phyloP scores from a whole-genome alignment of 768 basidiomycete genomes.

The Fomitopsis serialis region DNA sequence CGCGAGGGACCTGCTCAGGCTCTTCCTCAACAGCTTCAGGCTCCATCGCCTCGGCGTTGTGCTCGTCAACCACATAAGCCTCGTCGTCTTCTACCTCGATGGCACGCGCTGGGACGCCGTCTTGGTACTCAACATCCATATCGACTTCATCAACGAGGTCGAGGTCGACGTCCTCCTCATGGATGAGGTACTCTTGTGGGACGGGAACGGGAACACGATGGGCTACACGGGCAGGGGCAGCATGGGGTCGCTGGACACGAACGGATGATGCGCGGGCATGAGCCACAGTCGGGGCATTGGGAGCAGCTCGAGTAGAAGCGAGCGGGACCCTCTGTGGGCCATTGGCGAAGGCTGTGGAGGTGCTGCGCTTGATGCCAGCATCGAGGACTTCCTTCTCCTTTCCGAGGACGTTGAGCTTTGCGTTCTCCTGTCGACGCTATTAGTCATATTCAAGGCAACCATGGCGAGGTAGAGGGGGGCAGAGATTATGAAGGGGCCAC shows the following conservation, averaged over 20 bases:
- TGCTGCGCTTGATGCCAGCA: conserved; percentile 49
- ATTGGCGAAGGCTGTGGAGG: conserved; percentile 63
- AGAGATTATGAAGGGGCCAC: not conserved
- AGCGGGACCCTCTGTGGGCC: conserved; percentile 65
- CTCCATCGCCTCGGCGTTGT: not conserved
- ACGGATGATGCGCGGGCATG: conserved; percentile 15
- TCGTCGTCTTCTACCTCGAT: conserved; percentile 8
- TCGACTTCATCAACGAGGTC: conserved; percentile 42
- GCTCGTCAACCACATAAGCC: not conserved
- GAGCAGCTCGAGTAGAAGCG: conserved; percentile 42
- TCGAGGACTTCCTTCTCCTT: conserved; percentile 62
- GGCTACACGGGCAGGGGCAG: conserved; percentile 33
- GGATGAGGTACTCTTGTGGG: conserved; percentile 28
- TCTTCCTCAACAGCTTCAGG: conserved; percentile 8
- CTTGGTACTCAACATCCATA: conserved; percentile 25
- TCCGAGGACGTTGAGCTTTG: conserved; percentile 38
- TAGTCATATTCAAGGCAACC: not conserved
- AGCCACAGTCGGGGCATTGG: conserved; percentile 9
- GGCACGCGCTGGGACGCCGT: conserved; percentile 1
- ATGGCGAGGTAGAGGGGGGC: not conserved
- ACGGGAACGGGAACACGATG: conserved; percentile 35
- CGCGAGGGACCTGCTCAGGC: conserved; percentile 34
- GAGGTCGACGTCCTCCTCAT: conserved; percentile 64
- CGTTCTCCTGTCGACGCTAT: conserved; percentile 34
- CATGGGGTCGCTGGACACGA: conserved; percentile 24